These are phyloP conservation scores for Penicillium sp. DNA, from an alignment of 2,329 filamentous ascomycete genomes.

Conservation along the genomic window DNA sequence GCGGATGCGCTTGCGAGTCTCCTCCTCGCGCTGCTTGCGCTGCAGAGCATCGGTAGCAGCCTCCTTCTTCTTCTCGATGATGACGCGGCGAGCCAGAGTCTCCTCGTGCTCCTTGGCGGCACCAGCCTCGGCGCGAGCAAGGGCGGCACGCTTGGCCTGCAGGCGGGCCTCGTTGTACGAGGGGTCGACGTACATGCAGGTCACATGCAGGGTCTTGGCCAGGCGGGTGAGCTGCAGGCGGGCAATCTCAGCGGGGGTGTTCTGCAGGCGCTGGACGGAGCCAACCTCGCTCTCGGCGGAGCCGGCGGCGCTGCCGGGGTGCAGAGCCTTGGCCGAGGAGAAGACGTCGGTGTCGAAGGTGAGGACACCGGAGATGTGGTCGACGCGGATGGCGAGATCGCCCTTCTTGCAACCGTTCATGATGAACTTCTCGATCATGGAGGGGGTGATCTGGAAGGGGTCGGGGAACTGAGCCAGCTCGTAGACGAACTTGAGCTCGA, in stretches of 20 bases:
- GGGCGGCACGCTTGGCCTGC: conserved; percentile 68
- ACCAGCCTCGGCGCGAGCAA: conserved; percentile 72
- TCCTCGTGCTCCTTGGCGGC: conserved; percentile 87
- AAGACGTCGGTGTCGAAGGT: conserved; percentile 98
- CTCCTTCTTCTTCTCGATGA: conserved; percentile 96
- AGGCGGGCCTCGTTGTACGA: conserved; percentile 73
- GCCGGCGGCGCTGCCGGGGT: conserved; percentile 71
- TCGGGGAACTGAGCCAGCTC: conserved; percentile 91
- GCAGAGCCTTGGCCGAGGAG: conserved; percentile 86
- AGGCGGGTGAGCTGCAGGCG: conserved; percentile 87
- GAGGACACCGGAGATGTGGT: conserved; percentile 87
- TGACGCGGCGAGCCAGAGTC: conserved; percentile 71
- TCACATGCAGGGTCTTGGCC: conserved; percentile 81
- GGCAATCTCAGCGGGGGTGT: conserved; percentile 94
- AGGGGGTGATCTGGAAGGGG: conserved; percentile 81
- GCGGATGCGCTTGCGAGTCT: conserved; percentile 73
- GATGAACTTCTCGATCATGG: conserved; percentile 98
- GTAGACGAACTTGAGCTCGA: conserved; percentile 87
- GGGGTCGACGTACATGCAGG: conserved; percentile 91
- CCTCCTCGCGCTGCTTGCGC: conserved; percentile 83
- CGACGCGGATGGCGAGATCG: conserved; percentile 87
- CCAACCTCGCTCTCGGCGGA: conserved; percentile 78
- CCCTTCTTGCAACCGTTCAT: conserved; percentile 99
- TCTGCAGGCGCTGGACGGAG: conserved; percentile 88
- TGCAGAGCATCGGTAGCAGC: conserved; percentile 82